Percentiles rank a stretch among this genome's conserved stretches.
Conservation (phyloP, 1,284 basidiomycete species). For the Microbotryum silenes-acaulis region DNA sequence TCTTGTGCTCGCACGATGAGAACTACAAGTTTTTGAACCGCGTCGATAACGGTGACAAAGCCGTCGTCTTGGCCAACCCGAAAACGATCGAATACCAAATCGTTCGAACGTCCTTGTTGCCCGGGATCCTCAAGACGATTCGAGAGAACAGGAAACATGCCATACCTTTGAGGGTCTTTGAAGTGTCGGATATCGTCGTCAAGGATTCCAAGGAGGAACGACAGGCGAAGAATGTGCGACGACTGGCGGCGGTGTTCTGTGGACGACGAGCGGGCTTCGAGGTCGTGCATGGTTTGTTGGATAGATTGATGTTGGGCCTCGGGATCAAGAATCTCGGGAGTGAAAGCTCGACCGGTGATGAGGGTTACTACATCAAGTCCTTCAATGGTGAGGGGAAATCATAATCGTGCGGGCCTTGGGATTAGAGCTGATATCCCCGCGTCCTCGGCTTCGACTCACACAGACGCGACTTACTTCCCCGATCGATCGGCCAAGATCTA, state of each 20-base stretch:
- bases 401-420: not conserved
- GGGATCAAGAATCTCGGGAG: slow-evolving; percentile 69
- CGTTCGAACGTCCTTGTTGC: slow-evolving; percentile 87
- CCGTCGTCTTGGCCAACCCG: slow-evolving; percentile 89
- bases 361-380: slow-evolving; percentile 88
- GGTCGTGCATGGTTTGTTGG: slow-evolving; percentile 87
- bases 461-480: slow-evolving; percentile 87
- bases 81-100: slow-evolving; percentile 98
- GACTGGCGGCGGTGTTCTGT: slow-evolving; percentile 86
- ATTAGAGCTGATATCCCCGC: not conserved
- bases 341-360: slow-evolving; percentile 44
- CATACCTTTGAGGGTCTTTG: slow-evolving; percentile 87
- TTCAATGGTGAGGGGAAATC: slow-evolving; percentile 55
- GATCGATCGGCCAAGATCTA: slow-evolving; percentile 86
- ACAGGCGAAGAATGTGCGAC: slow-evolving; percentile 76
- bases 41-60: slow-evolving; percentile 67
- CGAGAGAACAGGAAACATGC: slow-evolving; percentile 93
- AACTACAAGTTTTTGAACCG: slow-evolving; percentile 91
- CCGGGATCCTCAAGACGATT: slow-evolving; percentile 91
- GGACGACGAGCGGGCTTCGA: slow-evolving; percentile 92
- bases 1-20: slow-evolving; percentile 97
- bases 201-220: slow-evolving; percentile 73
- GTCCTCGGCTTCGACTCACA: not conserved
- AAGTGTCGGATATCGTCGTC: slow-evolving; percentile 85
- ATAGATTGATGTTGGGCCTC: slow-evolving; percentile 88